phyloP scores from a whole-genome alignment of 2,329 filamentous ascomycete species.

The Elsinoe arachidis region DNA sequence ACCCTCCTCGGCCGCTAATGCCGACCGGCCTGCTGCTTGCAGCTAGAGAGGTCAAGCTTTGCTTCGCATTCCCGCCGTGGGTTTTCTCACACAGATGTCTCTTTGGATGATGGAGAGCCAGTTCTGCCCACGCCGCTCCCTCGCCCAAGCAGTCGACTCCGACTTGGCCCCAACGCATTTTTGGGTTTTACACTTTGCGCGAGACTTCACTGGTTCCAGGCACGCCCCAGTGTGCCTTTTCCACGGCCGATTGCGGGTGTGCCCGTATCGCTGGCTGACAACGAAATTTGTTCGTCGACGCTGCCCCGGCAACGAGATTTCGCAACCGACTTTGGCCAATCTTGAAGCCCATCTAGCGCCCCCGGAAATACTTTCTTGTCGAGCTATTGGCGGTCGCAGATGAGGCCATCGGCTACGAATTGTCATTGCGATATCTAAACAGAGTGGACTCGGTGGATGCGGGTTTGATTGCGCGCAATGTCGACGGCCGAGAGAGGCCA shows the following conservation, averaged over 20 bases:
- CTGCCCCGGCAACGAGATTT: constrained; percentile 13
- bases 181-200: background rate
- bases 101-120: background rate
- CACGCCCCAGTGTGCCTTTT: constrained; percentile 1
- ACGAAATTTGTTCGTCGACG: constrained; percentile 13
- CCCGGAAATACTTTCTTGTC: background rate
- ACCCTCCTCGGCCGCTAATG: constrained; percentile 1
- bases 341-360: background rate
- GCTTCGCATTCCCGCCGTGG: background rate
- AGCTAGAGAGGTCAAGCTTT: constrained; percentile 8
- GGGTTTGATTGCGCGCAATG: background rate
- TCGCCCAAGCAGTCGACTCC: background rate
- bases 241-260: constrained; percentile 4
- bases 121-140: too few species aligned
- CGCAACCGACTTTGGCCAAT: constrained; percentile 3
- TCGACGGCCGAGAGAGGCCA: background rate
- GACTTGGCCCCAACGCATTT: constrained; percentile 8
- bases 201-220: constrained; percentile 7
- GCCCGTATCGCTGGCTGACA: constrained; percentile 10
- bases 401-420: constrained; percentile 3
- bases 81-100: background rate
- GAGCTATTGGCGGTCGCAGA: constrained; percentile 7
- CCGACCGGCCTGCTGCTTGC: constrained; percentile 2
- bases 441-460: background rate
- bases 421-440: background rate